These are phyloP conservation scores for Akanthomyces uredinophilus DNA, from an alignment of 2,329 filamentous ascomycete genomes.

Conservation along the genomic window DNA sequence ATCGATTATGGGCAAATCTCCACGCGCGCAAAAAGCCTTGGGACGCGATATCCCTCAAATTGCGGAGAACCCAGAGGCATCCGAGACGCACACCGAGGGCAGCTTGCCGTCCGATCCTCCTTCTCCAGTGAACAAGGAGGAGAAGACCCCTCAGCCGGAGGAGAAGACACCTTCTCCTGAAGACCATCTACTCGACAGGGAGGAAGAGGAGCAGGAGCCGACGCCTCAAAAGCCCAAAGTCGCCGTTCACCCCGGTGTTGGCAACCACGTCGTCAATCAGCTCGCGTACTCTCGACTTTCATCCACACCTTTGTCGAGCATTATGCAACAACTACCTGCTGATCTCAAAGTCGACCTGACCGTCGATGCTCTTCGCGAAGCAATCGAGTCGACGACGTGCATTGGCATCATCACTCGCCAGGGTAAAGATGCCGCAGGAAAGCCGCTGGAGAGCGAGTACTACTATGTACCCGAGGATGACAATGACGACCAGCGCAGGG, in stretches of 20 bases:
- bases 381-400: constrained; percentile 70
- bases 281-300: constrained; percentile 90
- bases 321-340: constrained; percentile 77
- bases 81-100: constrained; percentile 12
- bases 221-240: constrained; percentile 21
- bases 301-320: constrained; percentile 83
- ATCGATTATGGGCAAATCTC: constrained; percentile 67
- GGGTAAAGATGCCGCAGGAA: constrained; percentile 94
- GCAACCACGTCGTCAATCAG: constrained; percentile 91
- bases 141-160: constrained; percentile 6
- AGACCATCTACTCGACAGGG: background rate
- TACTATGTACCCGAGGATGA: constrained; percentile 93
- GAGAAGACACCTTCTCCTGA: constrained; percentile 5
- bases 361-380: constrained; percentile 58
- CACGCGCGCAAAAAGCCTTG: constrained; percentile 37
- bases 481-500: constrained; percentile 67
- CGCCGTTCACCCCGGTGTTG: constrained; percentile 43
- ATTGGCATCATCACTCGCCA: constrained; percentile 84
- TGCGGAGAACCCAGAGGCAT: constrained; percentile 12
- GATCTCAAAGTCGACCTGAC: constrained; percentile 56
- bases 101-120: constrained; percentile 13
- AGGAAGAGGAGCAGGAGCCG: background rate
- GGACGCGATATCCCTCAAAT: background rate
- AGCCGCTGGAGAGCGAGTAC: constrained; percentile 90
- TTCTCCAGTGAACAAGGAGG: constrained; percentile 8